Evolutionary conservation across 2,329 filamentous ascomycete genomes (phyloP).

Genomic region (Cercospora nicotianae): DNA sequence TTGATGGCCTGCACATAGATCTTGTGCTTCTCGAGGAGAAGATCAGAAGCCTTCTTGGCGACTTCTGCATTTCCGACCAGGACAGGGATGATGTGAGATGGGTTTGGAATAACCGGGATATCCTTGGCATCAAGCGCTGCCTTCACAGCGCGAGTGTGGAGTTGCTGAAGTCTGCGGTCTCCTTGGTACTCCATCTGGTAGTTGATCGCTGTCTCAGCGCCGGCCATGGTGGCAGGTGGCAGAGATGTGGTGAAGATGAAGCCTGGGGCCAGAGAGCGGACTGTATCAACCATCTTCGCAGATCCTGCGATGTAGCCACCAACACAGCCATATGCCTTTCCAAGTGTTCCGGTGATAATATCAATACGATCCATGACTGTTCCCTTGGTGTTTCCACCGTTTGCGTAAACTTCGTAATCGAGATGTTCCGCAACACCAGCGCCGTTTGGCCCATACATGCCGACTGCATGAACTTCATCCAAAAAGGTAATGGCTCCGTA

Average conservation of each 20-base stretch:
- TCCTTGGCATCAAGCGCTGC: constrained; percentile 73
- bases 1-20: constrained; percentile 99
- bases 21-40: constrained; percentile 82
- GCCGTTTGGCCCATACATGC: constrained; percentile 96
- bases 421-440: constrained; percentile 97
- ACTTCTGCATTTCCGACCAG: constrained; percentile 92
- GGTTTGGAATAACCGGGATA: constrained; percentile 97
- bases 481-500: constrained; percentile 97
- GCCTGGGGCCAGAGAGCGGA: constrained; percentile 90
- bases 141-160: constrained; percentile 95
- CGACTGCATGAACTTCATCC: constrained; percentile 97
- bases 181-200: constrained; percentile 85
- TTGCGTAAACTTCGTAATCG: constrained; percentile 82
- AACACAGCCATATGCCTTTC: constrained; percentile 96
- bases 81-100: constrained; percentile 91
- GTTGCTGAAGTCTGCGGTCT: constrained; percentile 87
- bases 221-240: constrained; percentile 94
- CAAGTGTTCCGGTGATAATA: constrained; percentile 95
- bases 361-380: constrained; percentile 95
- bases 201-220: constrained; percentile 85
- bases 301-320: constrained; percentile 97
- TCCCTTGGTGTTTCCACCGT: constrained; percentile 71
- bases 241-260: constrained; percentile 99
- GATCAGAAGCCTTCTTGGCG: constrained; percentile 87
- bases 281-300: constrained; percentile 80